phyloP scores from a whole-genome alignment of 805 yeast species.

The Teunomyces cretensis region DNA sequence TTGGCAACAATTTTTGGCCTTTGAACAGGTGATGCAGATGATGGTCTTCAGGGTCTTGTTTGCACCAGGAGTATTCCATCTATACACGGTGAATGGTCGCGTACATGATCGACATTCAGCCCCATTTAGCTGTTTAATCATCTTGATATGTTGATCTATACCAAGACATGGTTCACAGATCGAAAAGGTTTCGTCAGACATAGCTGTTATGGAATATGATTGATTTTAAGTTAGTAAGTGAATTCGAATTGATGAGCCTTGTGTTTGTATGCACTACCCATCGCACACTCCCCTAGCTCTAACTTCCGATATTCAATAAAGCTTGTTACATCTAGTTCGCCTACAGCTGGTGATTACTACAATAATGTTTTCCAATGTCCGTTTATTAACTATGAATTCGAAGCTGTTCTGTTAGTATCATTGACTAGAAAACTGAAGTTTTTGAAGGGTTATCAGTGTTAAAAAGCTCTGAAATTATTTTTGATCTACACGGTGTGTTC shows the following conservation, averaged over 20 bases:
- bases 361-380: not conserved
- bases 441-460: constrained; percentile 49
- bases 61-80: constrained; percentile 60
- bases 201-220: too few relatives aligned
- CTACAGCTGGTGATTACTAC: not conserved
- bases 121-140: constrained; percentile 70
- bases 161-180: constrained; percentile 80
- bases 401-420: constrained; percentile 8
- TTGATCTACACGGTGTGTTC: constrained; percentile 57
- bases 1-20: constrained; percentile 82
- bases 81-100: constrained; percentile 75
- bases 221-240: not conserved
- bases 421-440: not conserved
- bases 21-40: constrained; percentile 78
- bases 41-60: constrained; percentile 57
- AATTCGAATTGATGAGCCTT: not conserved
- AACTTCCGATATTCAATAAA: too few relatives aligned
- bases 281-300: not conserved
- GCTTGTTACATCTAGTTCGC: too few relatives aligned
- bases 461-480: constrained; percentile 63
- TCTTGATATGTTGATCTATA: constrained; percentile 57
- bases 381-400: constrained; percentile 5
- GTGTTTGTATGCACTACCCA: constrained; percentile 2
- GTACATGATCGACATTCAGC: constrained; percentile 86
- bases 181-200: constrained; percentile 37